These are phyloP conservation scores for Physcomitrium patens DNA, from an alignment of 225 moss, liverwort and hornwort species.

Conservation along the genomic window DNA sequence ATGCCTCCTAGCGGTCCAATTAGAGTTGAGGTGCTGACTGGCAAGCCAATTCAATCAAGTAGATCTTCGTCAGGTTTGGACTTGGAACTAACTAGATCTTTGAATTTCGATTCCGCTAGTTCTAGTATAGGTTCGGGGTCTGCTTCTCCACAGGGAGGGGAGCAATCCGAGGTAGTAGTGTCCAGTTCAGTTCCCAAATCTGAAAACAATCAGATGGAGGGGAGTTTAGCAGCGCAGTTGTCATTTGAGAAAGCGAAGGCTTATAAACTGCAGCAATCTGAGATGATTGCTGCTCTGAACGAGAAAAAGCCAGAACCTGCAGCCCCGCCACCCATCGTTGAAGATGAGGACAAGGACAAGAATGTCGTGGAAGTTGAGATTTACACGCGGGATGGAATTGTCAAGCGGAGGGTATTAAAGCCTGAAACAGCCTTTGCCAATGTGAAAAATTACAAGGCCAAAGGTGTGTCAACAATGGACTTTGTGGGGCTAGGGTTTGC, in stretches of 20 bases:
- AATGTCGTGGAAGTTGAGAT: slow-evolving; percentile 84
- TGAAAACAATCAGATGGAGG: slow-evolving; percentile 19
- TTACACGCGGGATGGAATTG: slow-evolving; percentile 84
- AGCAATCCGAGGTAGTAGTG: neutral
- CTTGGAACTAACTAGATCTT: neutral
- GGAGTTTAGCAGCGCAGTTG: slow-evolving; percentile 27
- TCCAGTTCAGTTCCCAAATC: slow-evolving; percentile 17
- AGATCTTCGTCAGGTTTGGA: neutral
- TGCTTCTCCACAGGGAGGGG: neutral
- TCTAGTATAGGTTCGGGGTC: neutral
- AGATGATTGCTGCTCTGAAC: slow-evolving; percentile 70
- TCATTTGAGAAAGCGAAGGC: slow-evolving; percentile 74
- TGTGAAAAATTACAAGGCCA: slow-evolving; percentile 66
- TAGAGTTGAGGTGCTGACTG: slow-evolving; percentile 56
- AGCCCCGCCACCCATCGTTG: slow-evolving; percentile 12
- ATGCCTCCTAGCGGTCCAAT: slow-evolving; percentile 38
- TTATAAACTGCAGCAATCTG: slow-evolving; percentile 76
- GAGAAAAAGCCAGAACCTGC: slow-evolving; percentile 31
- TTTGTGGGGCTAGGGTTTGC: slow-evolving; percentile 92
- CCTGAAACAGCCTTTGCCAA: slow-evolving; percentile 70
- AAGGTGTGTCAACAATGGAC: slow-evolving; percentile 75
- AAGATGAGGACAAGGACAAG: slow-evolving; percentile 34
- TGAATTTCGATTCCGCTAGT: slow-evolving; percentile 6
- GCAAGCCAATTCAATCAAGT: slow-evolving; percentile 44
- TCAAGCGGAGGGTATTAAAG: slow-evolving; percentile 64